Evolutionary conservation across 306 rosid species (phyloP), one percentile per base, ranked within the genome.

Genomic region (Fragaria iinumae): DNA sequence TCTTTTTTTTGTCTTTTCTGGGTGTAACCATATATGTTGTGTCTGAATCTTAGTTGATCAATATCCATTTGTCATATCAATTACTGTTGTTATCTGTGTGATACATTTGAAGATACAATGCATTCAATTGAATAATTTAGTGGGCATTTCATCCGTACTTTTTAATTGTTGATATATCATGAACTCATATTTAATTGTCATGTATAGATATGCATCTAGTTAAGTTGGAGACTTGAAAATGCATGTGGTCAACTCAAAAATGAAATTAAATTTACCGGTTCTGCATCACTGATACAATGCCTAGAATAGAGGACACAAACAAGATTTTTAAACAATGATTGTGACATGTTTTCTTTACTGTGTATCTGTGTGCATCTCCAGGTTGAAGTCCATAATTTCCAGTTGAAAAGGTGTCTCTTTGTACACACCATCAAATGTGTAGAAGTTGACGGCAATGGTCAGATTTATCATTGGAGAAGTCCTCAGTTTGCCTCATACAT

Each of bases 351-450:
- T 44, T 13, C 53, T 49, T 49, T 14, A 47, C 60, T 23, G 36
- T 59, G 12, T 62, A 9, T 27, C n/a, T 62, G 14, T 63, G 21
- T 63, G 21, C 43, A 34, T 63, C 43, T 62, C 68, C 68, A 63
- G 68, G 68, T 63, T 63, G 68, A 63, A 59, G 66, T 59, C 66
- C 8, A 23, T 59, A 59, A 59, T 25, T 12, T 59, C 66, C 66
- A 25, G 36, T 25, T 59, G 66, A 59, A 34, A 25, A 59, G 66
- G 21, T 63, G 68, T 32, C 32, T 62, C 67, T 10, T 62, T 29
- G 67, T 63, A 5, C 20, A 3, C 6, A 29, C 41, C 48, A 6
- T 7, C 47, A 43, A 32, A 2, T 36, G 39, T 62, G 38, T 29
- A 32, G 43, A 63, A 63, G 68, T 36, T 63, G 68, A 16, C 14